These are phyloP conservation scores for Pleurotus salmoneostramineus DNA, from an alignment of 768 basidiomycete species.

Conservation along the genomic window DNA sequence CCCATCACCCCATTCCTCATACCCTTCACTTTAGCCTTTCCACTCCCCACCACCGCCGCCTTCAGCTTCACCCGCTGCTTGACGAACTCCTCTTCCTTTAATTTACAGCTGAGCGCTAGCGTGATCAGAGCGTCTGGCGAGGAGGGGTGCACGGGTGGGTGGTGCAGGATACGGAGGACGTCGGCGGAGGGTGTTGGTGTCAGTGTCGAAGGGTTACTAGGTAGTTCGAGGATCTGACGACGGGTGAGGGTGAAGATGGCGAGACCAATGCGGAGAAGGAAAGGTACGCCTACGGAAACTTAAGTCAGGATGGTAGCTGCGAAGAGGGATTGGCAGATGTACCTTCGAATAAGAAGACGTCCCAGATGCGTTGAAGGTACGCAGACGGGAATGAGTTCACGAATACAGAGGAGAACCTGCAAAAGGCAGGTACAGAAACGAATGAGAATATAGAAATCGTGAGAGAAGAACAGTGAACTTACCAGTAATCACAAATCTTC, in stretches of 20 bases:
- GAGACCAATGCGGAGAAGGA: constrained; percentile 71
- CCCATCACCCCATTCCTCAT: too few relatives aligned
- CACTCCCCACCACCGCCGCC: constrained; percentile 12
- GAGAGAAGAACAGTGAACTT: constrained; percentile 9
- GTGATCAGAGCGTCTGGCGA: constrained; percentile 59
- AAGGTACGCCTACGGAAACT: constrained; percentile 53
- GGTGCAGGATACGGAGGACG: constrained; percentile 32
- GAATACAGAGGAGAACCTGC: constrained; percentile 73
- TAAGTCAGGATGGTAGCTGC: neutral
- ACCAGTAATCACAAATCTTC: constrained; percentile 66
- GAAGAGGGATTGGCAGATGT: constrained; percentile 8
- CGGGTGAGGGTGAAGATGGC: constrained; percentile 60
- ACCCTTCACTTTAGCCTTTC: too few relatives aligned
- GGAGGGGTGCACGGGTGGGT: constrained; percentile 48
- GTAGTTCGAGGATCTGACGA: constrained; percentile 50
- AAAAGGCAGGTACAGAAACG: neutral
- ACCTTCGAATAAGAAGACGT: constrained; percentile 82
- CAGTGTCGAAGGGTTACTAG: constrained; percentile 43
- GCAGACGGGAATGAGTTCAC: constrained; percentile 62
- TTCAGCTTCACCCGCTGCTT: constrained; percentile 77
- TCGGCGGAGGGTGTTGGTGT: constrained; percentile 44
- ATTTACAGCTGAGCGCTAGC: constrained; percentile 58
- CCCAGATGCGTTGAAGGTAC: constrained; percentile 75
- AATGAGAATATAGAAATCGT: neutral
- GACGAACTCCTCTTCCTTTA: constrained; percentile 77